Base-by-base conservation (phyloP, 2,329 filamentous ascomycete species). In the Calonectria henricotiae region DNA sequence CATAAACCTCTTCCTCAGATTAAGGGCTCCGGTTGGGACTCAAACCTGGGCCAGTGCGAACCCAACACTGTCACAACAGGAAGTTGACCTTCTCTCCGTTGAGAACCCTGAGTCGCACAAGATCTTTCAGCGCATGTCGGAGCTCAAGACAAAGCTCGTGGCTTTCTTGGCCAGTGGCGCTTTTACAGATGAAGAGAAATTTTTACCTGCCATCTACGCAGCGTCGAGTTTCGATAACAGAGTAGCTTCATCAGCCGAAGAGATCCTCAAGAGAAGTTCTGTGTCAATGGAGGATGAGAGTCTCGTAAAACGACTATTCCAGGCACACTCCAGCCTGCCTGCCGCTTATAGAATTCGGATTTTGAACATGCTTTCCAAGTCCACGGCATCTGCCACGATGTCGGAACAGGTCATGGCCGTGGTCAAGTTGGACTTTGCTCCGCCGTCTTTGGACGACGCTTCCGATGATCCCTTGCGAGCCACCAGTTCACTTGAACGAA, bases 241-340 rank as follows among this genome's bases (percentile, higher is more conserved):
- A 9, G 91, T 98, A 43, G 91, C 93, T 12, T 90, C 93, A n/a
- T 85, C 94, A n/a, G 96, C 94, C 0, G 94, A 98, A 67, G 95
- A 98, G 76, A 89, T 97, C 60, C 83, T 98, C 73, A 99, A 98
- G 82, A 88, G 95, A 73, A 93, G 90, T 35, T 88, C 90, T 1
- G 89, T 93, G 9, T 90, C 93, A 9, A 84, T 98, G 30, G 96
- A 98, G 79, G 88, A 94, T 71, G 77, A 85, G 11, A 75, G 80
- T 1, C 82, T 95, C 2, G 86, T 97, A 3, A 83, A 88, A 67
- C 85, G 88, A 17, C 85, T 98, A 2, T 95, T 95, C 76, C 83
- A 87, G 4, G 87, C 95, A 1, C 97, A 98, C 79, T 90, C 92
- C 49, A 89, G 87, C n/a, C 85, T 91, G 0, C 91, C 91, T n/a